These are phyloP conservation scores for Blastobotrys aristatus DNA, from an alignment of 1,139 yeast species.

Conservation along the genomic window DNA sequence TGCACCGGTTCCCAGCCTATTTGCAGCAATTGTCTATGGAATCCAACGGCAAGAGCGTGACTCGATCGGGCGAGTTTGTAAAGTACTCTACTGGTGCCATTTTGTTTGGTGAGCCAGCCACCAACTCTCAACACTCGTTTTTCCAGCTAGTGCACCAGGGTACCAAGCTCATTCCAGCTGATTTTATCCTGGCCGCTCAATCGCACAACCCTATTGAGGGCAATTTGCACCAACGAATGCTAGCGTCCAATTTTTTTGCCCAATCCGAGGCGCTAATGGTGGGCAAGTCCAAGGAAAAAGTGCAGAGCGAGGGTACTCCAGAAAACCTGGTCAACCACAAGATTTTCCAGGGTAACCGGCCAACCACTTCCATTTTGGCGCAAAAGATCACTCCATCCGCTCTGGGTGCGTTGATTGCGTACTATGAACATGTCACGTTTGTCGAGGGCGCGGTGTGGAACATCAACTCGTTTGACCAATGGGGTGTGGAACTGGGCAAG, in stretches of 20 bases:
- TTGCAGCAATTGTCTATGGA: slow-evolving; percentile 98
- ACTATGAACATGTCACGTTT: slow-evolving; percentile 95
- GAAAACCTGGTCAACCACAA: slow-evolving; percentile 90
- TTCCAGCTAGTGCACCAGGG: slow-evolving; percentile 99
- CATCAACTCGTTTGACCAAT: slow-evolving; percentile 98
- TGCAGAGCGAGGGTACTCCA: slow-evolving; percentile 80
- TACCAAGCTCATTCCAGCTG: slow-evolving; percentile 94
- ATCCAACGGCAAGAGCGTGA: slow-evolving; percentile 96
- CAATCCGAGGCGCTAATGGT: slow-evolving; percentile 98
- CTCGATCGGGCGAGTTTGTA: slow-evolving; percentile 85
- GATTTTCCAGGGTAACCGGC: slow-evolving; percentile 96
- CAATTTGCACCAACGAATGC: slow-evolving; percentile 94
- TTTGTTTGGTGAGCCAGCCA: slow-evolving; percentile 97
- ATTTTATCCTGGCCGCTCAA: slow-evolving; percentile 93
- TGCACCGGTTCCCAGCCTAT: slow-evolving; percentile 98
- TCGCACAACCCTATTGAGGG: slow-evolving; percentile 95
- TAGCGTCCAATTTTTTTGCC: slow-evolving; percentile 97
- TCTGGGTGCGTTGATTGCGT: slow-evolving; percentile 91
- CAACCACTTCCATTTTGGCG: slow-evolving; percentile 93
- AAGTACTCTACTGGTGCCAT: slow-evolving; percentile 94
- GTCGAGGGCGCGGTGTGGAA: slow-evolving; percentile 99
- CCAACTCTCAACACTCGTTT: slow-evolving; percentile 98
- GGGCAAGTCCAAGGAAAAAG: slow-evolving; percentile 83
- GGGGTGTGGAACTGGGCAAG: slow-evolving; percentile 99
- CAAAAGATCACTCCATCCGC: slow-evolving; percentile 96